Evolutionary conservation across 768 basidiomycete genomes (phyloP), one percentile per base, ranked within the genome.

Genomic region (Mycena indigotica): DNA sequence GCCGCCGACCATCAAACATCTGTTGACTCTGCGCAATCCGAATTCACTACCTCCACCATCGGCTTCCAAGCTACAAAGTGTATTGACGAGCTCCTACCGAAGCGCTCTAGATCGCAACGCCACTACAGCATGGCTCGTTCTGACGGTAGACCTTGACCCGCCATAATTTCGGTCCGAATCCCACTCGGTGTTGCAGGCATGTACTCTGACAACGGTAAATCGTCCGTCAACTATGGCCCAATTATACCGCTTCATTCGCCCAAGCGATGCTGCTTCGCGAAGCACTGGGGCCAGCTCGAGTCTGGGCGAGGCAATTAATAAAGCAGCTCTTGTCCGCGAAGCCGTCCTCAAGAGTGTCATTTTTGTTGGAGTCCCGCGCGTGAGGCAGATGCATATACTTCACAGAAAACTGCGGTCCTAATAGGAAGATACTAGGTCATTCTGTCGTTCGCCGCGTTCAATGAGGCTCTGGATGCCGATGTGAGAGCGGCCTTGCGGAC

Each of bases 271-370:
- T 60, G 72, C 75, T 53, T 68, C 70, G 55, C 71, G 75, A 61
- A 70, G 70, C 41, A 67, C 63, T 57, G 74, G 82, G 61, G 75
- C 75, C 67, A 78, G 69, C 55, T 70, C 72, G 59, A 62, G 28
- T 48, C 61, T 85, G 53, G 70, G 80, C 58, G 83, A 81, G 58
- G 85, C 86, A 50, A 78, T 89, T 57, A 82, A 84, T 72, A 87
- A 80, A 69, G 91, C 90, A 61, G 89, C 91, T 62, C 70, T 93
- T 63, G 94, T 96, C 84, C 82, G 94, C 44, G 94, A 96, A 76
- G 84, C 91, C 28, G 91, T 90, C 28, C 68, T 96, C 70, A 96
- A 96, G 77, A 93, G 91, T 68, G 83, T 85, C 67, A 89, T 94
- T 66, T 95, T 96, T 69, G 84, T 93, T 54, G 91, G 92, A 44